Percentiles rank a stretch among this genome's conserved stretches.
Conservation (phyloP, 1,284 basidiomycete species). For the Tilletia caries region DNA sequence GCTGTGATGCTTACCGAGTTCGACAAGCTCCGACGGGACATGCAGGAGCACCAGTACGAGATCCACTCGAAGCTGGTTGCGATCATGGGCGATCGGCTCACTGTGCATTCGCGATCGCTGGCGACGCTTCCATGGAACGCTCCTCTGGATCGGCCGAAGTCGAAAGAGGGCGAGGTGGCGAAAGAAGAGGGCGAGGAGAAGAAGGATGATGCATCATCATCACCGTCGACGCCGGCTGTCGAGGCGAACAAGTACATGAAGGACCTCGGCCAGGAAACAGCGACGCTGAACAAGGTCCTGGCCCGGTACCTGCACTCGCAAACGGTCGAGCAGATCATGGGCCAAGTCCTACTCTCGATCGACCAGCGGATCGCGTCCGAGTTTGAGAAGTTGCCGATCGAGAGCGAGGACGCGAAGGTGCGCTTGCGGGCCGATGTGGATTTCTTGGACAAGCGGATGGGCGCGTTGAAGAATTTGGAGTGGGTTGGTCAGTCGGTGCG, state of each 20-base stretch:
- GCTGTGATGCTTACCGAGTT: constrained; percentile 96
- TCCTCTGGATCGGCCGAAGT: neutral
- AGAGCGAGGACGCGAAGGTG: constrained; percentile 25
- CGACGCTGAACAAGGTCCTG: constrained; percentile 91
- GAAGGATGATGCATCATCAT: neutral
- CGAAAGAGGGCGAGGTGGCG: constrained; percentile 4
- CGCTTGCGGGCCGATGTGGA: constrained; percentile 34
- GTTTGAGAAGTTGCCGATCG: constrained; percentile 34
- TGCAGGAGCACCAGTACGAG: constrained; percentile 98
- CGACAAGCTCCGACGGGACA: constrained; percentile 96
- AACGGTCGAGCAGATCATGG: constrained; percentile 39
- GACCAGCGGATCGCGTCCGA: constrained; percentile 38
- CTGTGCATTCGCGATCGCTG: constrained; percentile 65
- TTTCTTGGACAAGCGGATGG: constrained; percentile 36
- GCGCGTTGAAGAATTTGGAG: constrained; percentile 32
- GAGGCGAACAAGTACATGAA: constrained; percentile 76
- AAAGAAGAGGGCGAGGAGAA: neutral
- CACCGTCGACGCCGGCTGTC: neutral
- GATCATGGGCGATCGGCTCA: constrained; percentile 94
- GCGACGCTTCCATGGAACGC: neutral
- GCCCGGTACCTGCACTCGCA: constrained; percentile 70
- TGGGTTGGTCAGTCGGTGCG: constrained; percentile 29
- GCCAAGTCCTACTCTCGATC: constrained; percentile 40
- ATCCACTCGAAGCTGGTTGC: constrained; percentile 95
- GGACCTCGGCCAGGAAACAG: constrained; percentile 87